A percentile compares a stretch with the other conserved stretches of the same genome.
Evolutionary conservation across 495 filamentous ascomycete genomes (phyloP).

Genomic region (Daldinia caldariorum): DNA sequence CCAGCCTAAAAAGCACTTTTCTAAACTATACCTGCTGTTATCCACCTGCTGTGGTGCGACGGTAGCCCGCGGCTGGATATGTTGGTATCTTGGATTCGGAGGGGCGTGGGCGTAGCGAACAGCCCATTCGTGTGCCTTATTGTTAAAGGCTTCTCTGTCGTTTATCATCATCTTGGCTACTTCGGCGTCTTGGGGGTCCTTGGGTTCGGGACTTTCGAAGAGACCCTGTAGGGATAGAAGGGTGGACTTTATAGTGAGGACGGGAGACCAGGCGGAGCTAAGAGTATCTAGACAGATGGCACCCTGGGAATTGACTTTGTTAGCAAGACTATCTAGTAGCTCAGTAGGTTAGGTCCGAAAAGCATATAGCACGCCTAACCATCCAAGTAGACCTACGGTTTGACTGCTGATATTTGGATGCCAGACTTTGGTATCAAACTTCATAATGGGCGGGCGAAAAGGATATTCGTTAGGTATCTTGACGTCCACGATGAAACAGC

Average conservation of each 20-base stretch:
- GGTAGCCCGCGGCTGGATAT: conserved; percentile 29
- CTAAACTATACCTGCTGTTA: conserved; percentile 50
- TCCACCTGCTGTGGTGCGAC: conserved; percentile 46
- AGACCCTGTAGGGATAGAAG: conserved; percentile 92
- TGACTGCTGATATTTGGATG: conserved; percentile 97
- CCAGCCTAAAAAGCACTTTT: neutral
- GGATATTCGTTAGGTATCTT: conserved; percentile 89
- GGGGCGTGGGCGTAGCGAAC: conserved; percentile 84
- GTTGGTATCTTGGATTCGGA: conserved; percentile 51
- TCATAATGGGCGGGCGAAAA: conserved; percentile 91
- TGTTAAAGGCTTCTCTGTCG: conserved; percentile 79
- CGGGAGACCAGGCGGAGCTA: conserved; percentile 88
- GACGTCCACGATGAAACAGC: conserved; percentile 84
- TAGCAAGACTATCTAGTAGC: neutral
- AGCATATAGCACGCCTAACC: neutral
- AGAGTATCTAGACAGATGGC: conserved; percentile 98
- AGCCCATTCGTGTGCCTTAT: conserved; percentile 90
- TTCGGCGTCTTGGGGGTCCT: conserved; percentile 96
- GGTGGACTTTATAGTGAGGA: conserved; percentile 94
- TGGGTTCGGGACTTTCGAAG: conserved; percentile 92
- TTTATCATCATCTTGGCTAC: conserved; percentile 91
- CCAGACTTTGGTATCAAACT: conserved; percentile 95
- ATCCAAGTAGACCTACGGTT: conserved; percentile 70
- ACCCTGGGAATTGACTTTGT: conserved; percentile 64
- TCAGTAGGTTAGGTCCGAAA: neutral